These are phyloP conservation scores for Nymphaea colorata DNA, from an alignment of 164 flowering plant genomes.

Conservation along the genomic window DNA sequence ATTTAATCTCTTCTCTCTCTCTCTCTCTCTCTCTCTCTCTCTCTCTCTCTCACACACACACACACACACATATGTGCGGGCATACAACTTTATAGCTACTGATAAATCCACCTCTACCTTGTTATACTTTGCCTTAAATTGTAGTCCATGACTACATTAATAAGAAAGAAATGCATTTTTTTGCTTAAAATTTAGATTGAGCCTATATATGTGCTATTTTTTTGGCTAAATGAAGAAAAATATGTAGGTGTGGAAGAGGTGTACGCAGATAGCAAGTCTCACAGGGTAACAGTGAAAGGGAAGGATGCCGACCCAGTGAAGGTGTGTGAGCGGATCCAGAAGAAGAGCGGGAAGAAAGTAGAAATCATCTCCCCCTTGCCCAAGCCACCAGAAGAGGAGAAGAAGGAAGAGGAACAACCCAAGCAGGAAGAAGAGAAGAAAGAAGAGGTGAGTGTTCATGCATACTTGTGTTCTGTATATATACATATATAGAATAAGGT, in stretches of 20 bases:
- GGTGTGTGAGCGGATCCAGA: conserved; percentile 63
- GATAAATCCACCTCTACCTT: too few relatives aligned
- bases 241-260: conserved; percentile 76
- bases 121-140: too few relatives aligned
- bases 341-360: conserved; percentile 68
- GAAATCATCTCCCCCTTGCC: conserved; percentile 76
- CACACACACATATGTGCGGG: too few relatives aligned
- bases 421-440: conserved; percentile 32
- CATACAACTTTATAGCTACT: too few relatives aligned
- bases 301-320: conserved; percentile 65
- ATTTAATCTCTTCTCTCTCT: too few relatives aligned
- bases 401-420: conserved; percentile 18
- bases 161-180: too few relatives aligned
- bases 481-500: too few relatives aligned
- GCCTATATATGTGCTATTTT: too few relatives aligned
- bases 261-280: conserved; percentile 47
- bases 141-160: too few relatives aligned
- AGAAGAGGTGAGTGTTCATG: conserved; percentile 30
- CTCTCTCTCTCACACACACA: neutral
- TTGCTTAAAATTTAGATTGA: too few relatives aligned
- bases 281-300: conserved; percentile 77
- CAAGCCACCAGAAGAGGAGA: conserved; percentile 45
- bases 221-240: too few relatives aligned
- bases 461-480: too few relatives aligned
- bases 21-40: neutral